Conservation (phyloP, 495 filamentous ascomycete species). For the Hypoxylon fragiforme region DNA sequence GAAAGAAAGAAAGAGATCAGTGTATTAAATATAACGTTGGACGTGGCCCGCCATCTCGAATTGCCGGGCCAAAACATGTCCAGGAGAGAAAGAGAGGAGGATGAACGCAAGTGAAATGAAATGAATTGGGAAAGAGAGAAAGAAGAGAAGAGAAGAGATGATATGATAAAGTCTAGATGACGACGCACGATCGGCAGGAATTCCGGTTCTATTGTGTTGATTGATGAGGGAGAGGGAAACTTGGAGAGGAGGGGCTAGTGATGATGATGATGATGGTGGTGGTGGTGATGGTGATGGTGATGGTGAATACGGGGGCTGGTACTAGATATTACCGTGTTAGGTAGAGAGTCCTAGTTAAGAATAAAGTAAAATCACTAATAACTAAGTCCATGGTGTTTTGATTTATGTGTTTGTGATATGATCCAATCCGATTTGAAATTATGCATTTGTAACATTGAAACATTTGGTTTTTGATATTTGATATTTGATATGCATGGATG, state of each 20-base stretch:
- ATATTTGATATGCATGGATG: too few relatives aligned
- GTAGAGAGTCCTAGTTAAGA: slow-evolving; percentile 25
- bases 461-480: too few relatives aligned
- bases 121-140: too few relatives aligned
- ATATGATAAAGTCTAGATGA: too few relatives aligned
- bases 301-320: slow-evolving; percentile 30
- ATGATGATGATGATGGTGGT: slow-evolving; percentile 2
- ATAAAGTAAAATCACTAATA: slow-evolving; percentile 27
- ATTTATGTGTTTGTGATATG: too few relatives aligned
- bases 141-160: too few relatives aligned
- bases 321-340: slow-evolving; percentile 12
- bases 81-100: too few relatives aligned
- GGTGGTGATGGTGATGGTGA: not conserved
- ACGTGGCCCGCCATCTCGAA: too few relatives aligned
- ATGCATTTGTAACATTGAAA: too few relatives aligned
- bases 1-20: slow-evolving; percentile 15
- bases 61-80: too few relatives aligned
- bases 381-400: too few relatives aligned
- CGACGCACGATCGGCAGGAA: slow-evolving; percentile 1
- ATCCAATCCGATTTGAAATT: too few relatives aligned
- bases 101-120: slow-evolving; percentile 32
- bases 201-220: not conserved
- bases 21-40: slow-evolving; percentile 29
- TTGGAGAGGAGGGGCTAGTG: slow-evolving; percentile 2
- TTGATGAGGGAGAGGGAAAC: not conserved